Conservation (phyloP, 129 eudicot species). For the Centrapalus pauciflorus region DNA sequence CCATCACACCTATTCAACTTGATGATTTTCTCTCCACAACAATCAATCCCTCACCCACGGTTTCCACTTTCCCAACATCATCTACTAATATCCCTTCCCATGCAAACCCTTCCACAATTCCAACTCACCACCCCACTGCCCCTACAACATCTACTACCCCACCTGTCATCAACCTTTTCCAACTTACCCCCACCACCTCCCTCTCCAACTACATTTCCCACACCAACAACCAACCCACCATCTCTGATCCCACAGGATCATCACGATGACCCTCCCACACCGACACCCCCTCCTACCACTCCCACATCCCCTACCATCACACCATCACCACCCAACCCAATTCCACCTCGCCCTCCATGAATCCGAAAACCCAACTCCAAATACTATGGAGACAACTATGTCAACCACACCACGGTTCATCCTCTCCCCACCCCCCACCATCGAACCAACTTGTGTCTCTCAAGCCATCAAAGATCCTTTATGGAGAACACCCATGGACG, state of each 20-base stretch:
- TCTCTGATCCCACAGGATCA: not conserved
- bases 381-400: not conserved
- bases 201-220: not conserved
- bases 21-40: not conserved
- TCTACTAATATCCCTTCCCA: not conserved
- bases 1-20: not conserved
- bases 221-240: not conserved
- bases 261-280: not conserved
- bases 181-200: not conserved
- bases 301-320: not conserved
- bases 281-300: not conserved
- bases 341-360: not conserved
- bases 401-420: not conserved
- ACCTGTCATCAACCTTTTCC: not conserved
- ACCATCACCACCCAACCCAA: not conserved
- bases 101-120: not conserved
- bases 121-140: not conserved
- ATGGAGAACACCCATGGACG: not conserved
- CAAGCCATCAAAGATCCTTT: conserved; percentile 4
- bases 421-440: not conserved
- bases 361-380: not conserved
- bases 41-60: not conserved
- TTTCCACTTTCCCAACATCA: not conserved
- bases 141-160: not conserved
- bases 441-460: not conserved